Evolutionary conservation across 768 basidiomycete species (phyloP).

Genomic region (Termitomyces sp.): DNA sequence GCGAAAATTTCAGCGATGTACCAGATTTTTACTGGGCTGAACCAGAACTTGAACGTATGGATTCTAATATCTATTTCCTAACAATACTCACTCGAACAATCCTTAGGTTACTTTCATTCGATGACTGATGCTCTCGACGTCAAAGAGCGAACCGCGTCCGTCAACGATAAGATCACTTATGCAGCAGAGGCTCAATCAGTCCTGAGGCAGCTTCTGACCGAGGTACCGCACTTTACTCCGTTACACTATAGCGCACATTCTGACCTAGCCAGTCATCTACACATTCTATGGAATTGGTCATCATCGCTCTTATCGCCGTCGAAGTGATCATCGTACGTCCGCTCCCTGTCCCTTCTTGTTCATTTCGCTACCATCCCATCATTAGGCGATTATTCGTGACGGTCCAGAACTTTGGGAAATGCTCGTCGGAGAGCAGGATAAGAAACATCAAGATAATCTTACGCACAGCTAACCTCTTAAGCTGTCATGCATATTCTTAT

Average conservation of each 20-base stretch:
- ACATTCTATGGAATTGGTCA: slow-evolving; percentile 93
- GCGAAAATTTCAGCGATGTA: slow-evolving; percentile 84
- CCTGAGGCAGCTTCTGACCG: slow-evolving; percentile 82
- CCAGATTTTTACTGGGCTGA: slow-evolving; percentile 96
- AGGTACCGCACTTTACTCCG: slow-evolving; percentile 38
- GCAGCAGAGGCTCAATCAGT: slow-evolving; percentile 88
- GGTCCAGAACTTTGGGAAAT: slow-evolving; percentile 74
- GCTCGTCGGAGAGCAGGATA: slow-evolving; percentile 29
- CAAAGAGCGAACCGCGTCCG: slow-evolving; percentile 67
- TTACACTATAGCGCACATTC: background rate
- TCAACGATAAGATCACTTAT: slow-evolving; percentile 92
- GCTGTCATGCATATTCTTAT: too few species aligned
- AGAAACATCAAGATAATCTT: slow-evolving; percentile 9
- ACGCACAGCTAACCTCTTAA: background rate
- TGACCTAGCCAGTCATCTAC: slow-evolving; percentile 61
- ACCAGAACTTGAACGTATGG: slow-evolving; percentile 78
- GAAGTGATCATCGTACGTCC: slow-evolving; percentile 83
- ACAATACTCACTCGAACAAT: background rate
- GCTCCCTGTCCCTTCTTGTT: background rate
- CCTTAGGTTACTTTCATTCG: slow-evolving; percentile 73
- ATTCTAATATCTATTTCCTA: background rate
- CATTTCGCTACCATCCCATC: background rate
- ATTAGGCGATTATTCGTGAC: slow-evolving; percentile 69
- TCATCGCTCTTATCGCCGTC: slow-evolving; percentile 91
- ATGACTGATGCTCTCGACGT: slow-evolving; percentile 86